Evolutionary conservation across 192 early-diverging fungal genomes (phyloP).

Genomic region (Coemansia guatemalensis): DNA sequence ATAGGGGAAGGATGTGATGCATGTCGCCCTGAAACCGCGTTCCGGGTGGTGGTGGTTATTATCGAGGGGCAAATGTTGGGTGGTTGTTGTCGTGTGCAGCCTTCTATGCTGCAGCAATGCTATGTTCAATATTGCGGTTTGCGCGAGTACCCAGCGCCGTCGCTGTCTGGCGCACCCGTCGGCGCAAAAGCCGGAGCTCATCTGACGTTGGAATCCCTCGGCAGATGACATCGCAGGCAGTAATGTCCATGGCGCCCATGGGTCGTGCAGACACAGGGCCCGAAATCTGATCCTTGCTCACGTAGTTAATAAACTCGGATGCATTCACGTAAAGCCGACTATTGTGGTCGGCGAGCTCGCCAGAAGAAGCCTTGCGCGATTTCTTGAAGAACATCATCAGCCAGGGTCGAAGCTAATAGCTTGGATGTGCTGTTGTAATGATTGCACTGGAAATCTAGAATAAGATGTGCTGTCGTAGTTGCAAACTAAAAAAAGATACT

Average conservation of each 20-base stretch:
- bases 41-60: neutral
- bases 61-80: neutral
- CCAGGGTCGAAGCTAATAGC: neutral
- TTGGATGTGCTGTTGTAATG: neutral
- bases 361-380: constrained; percentile 18
- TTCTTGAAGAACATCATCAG: constrained; percentile 38
- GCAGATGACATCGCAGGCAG: constrained; percentile 54
- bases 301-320: constrained; percentile 52
- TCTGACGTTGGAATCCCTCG: constrained; percentile 32
- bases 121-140: constrained; percentile 50
- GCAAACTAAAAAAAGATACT: neutral
- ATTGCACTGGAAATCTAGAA: neutral
- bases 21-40: neutral
- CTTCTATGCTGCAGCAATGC: constrained; percentile 24
- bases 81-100: neutral
- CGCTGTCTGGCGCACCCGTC: constrained; percentile 43
- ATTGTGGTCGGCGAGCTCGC: constrained; percentile 7
- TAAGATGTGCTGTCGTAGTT: neutral
- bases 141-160: constrained; percentile 42
- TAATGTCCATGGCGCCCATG: constrained; percentile 53
- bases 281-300: constrained; percentile 51
- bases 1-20: neutral
- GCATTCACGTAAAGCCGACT: constrained; percentile 36
- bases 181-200: constrained; percentile 46
- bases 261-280: constrained; percentile 45